A percentile compares a stretch with the other conserved stretches of the same genome.
phyloP scores from a whole-genome alignment of 768 basidiomycete species.

The Aureoboletus auriporus region DNA sequence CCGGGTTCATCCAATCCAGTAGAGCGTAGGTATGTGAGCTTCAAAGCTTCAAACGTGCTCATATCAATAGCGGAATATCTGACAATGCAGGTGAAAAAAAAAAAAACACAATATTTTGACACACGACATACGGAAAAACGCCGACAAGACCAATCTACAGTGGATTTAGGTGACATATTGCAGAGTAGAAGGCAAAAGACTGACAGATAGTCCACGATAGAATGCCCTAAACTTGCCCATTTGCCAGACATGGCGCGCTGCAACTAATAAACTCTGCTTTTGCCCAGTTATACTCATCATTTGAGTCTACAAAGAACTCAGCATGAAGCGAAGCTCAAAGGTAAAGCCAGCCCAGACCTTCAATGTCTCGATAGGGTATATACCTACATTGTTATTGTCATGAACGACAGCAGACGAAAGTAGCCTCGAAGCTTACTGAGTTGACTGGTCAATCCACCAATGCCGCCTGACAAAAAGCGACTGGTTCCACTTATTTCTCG shows the following conservation, averaged over 20 bases:
- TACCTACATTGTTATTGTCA: constrained; percentile 49
- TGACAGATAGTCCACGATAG: constrained; percentile 86
- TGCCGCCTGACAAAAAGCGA: constrained; percentile 91
- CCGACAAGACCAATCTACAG: constrained; percentile 87
- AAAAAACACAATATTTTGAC: background rate
- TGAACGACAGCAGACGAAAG: background rate
- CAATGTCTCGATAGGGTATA: constrained; percentile 94
- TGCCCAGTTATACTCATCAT: constrained; percentile 88
- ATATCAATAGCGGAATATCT: constrained; percentile 95
- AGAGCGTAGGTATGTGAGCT: constrained; percentile 83
- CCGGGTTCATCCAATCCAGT: constrained; percentile 88
- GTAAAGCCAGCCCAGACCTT: constrained; percentile 49
- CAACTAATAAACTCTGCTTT: constrained; percentile 53
- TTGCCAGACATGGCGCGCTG: constrained; percentile 71
- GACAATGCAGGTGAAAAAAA: constrained; percentile 1
- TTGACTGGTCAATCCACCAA: constrained; percentile 94
- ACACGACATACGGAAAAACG: constrained; percentile 80
- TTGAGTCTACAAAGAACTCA: constrained; percentile 58
- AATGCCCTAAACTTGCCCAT: constrained; percentile 79
- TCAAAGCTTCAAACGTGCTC: constrained; percentile 95
- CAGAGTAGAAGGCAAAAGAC: constrained; percentile 29
- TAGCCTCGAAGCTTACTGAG: constrained; percentile 53
- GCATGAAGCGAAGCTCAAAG: background rate
- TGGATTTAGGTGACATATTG: constrained; percentile 11
- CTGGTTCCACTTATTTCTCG: constrained; percentile 87